These are phyloP conservation scores for Calvatia gigantea DNA, from an alignment of 768 basidiomycete genomes.

Conservation along the genomic window DNA sequence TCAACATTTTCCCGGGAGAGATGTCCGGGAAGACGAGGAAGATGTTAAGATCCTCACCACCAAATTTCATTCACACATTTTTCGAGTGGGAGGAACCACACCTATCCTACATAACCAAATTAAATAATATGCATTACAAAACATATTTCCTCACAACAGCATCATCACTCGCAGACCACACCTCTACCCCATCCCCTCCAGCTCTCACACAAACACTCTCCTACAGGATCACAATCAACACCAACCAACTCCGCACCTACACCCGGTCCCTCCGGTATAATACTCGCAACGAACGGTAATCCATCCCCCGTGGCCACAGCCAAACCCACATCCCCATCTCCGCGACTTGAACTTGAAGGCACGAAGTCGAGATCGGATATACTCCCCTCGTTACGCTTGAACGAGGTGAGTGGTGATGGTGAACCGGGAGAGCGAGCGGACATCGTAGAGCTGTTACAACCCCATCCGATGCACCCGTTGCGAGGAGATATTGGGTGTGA, in stretches of 20 bases:
- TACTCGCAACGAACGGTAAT: conserved; percentile 50
- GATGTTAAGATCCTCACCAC: too few species aligned
- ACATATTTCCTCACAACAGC: conserved; percentile 37
- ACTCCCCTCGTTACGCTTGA: conserved; percentile 41
- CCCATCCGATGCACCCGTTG: conserved; percentile 56
- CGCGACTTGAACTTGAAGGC: neutral
- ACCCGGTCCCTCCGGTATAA: conserved; percentile 20
- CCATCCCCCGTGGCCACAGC: conserved; percentile 57
- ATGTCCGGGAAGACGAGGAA: too few species aligned
- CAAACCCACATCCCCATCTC: conserved; percentile 24
- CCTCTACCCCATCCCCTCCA: conserved; percentile 19
- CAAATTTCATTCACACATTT: too few species aligned
- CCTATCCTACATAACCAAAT: too few species aligned
- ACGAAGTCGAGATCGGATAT: conserved; percentile 48
- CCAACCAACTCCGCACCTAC: conserved; percentile 52
- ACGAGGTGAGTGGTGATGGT: conserved; percentile 37
- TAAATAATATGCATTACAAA: too few species aligned
- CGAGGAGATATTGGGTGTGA: conserved; percentile 38
- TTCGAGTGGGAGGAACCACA: too few species aligned
- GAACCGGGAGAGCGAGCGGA: conserved; percentile 40
- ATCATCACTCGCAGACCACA: conserved; percentile 58
- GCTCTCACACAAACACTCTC: conserved; percentile 27
- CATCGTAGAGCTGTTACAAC: conserved; percentile 54
- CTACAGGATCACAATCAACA: conserved; percentile 59
- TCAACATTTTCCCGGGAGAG: too few species aligned